Conservation (phyloP, 2,329 filamentous ascomycete species). For the Microdochium nivale region DNA sequence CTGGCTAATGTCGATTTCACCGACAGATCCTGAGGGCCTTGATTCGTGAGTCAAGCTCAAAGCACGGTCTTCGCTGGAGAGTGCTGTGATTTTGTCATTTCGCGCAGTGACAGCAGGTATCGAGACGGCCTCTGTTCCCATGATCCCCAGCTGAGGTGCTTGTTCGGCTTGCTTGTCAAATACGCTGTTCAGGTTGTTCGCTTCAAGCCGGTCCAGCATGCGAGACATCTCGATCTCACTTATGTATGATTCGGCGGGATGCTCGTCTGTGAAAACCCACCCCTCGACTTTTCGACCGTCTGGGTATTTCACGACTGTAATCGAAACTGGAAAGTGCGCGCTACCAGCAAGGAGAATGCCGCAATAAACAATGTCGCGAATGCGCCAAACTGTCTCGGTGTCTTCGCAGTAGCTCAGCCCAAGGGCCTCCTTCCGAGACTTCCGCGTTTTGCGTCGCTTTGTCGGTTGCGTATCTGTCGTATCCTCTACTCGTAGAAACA, state of each 20-base stretch:
- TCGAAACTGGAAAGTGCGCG: conserved; percentile 26
- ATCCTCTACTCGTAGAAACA: conserved; percentile 16
- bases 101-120: neutral
- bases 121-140: neutral
- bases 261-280: conserved; percentile 16
- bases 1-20: conserved; percentile 15
- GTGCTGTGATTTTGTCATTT: neutral
- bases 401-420: conserved; percentile 20
- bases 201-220: conserved; percentile 13
- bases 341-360: conserved; percentile 38
- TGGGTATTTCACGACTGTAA: conserved; percentile 8
- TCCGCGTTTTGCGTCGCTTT: conserved; percentile 28
- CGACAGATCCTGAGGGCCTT: neutral
- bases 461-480: conserved; percentile 4
- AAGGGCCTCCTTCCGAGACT: conserved; percentile 26
- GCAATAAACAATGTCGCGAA: conserved; percentile 39
- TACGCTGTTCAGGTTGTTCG: conserved; percentile 6
- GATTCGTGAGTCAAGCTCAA: conserved; percentile 1
- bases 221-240: conserved; percentile 11
- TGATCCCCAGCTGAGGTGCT: neutral
- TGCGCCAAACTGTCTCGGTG: conserved; percentile 34
- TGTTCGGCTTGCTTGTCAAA: conserved; percentile 3
- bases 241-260: conserved; percentile 4
- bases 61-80: conserved; percentile 8
- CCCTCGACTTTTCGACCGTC: conserved; percentile 10